Evolutionary conservation across 768 basidiomycete species (phyloP), one percentile per base, ranked within the genome.

Genomic region (Lactarius indigo): DNA sequence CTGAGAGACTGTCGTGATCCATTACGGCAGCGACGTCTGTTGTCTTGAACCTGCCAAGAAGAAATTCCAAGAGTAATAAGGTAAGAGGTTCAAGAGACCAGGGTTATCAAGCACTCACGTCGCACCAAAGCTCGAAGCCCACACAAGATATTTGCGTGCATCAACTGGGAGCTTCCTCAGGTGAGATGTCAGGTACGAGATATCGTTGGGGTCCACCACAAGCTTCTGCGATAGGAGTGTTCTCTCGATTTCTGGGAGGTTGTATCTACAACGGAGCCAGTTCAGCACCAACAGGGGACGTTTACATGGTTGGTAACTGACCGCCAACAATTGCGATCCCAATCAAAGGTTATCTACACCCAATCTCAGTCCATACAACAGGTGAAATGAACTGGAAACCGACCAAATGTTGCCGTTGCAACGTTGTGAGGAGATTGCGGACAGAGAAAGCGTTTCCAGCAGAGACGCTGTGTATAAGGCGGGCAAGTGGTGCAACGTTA

Each of bases 71-170:
- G 31, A 39, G 57, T 70, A 28, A 52, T 57, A 23, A 56, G 37
- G 47, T 2, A n/a, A 33, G 28, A 42, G 20, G 12, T 18, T 18
- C 23, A 12, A 39, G 35, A 54, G 9, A 35, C 59, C 28, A 44
- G 20, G 31, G 23, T 39, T 42, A 2, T 44, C 6, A 30, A 47
- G 42, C 42, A 80, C 83, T 65, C 70, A 88, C 87, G 85, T 87
- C 70, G 88, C 83, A 4, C 89, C 90, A 69, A 90, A 89, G 72
- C 89, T 84, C 9, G 85, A 84, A 18, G 88, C 89, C 89, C 89
- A 90, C 44, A 83, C 76, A 18, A 91, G 78, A 72, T 87, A 90
- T 67, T 85, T 89, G 67, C 80, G 78, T 1, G 87, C 87, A 66
- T 89, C 88, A 35, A 84, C 82, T 2, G 85, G 83, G 23, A 90